phyloP scores from a whole-genome alignment of 768 basidiomycete species.

The Tulasnella sp. region DNA sequence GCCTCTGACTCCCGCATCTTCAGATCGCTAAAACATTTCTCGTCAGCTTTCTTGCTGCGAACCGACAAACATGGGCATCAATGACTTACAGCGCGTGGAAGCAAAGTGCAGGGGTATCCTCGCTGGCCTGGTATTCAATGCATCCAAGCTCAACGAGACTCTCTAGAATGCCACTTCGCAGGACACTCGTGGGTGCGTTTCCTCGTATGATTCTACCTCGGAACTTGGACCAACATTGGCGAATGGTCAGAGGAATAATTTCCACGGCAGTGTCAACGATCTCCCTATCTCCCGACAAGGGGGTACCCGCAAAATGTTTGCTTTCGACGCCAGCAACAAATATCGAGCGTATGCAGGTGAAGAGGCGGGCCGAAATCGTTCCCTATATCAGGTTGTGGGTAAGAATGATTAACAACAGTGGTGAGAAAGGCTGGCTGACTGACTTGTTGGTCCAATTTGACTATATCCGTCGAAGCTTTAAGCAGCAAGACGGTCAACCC shows the following conservation, averaged over 20 bases:
- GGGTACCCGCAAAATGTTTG: neutral
- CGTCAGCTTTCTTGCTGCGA: too few relatives aligned
- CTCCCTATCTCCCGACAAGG: neutral
- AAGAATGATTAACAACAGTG: too few relatives aligned
- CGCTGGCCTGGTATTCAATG: neutral
- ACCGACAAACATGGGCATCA: too few relatives aligned
- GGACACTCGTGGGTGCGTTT: neutral
- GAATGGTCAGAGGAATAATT: neutral
- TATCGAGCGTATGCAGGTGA: neutral
- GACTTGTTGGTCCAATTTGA: too few relatives aligned
- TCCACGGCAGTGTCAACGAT: neutral
- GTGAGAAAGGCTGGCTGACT: too few relatives aligned
- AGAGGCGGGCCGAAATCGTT: neutral
- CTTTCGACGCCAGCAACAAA: neutral
- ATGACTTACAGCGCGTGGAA: neutral
- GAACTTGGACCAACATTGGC: neutral
- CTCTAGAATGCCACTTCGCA: neutral
- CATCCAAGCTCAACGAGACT: neutral
- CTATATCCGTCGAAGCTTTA: too few relatives aligned
- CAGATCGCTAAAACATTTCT: too few relatives aligned
- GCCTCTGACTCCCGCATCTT: too few relatives aligned
- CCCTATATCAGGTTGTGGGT: too few relatives aligned
- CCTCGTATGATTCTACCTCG: neutral
- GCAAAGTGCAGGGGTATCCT: neutral
- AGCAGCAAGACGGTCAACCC: too few relatives aligned